Evolutionary conservation across 257 asterid species (phyloP).

Genomic region (Scutellaria galericulata): DNA sequence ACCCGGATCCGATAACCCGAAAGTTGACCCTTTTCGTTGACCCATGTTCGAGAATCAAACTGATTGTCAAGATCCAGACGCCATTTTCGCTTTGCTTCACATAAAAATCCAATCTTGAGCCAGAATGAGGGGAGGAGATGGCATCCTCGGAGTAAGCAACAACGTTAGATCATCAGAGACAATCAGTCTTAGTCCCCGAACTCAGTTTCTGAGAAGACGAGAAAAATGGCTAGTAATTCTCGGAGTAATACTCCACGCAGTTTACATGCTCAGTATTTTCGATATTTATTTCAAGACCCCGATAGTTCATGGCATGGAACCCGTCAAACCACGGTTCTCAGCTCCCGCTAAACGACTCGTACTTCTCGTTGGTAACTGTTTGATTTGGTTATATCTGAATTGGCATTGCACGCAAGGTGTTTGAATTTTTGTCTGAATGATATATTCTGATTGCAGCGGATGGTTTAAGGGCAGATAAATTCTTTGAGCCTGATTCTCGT

Average conservation of each 20-base stretch:
- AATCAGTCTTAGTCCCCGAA: constrained; percentile 41
- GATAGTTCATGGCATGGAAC: constrained; percentile 95
- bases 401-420: constrained; percentile 38
- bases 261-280: constrained; percentile 97
- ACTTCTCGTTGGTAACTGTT: constrained; percentile 69
- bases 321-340: constrained; percentile 70
- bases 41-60: constrained; percentile 17
- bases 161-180: constrained; percentile 46
- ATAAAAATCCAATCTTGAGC: constrained; percentile 37
- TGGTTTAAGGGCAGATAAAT: constrained; percentile 97
- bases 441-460: constrained; percentile 67
- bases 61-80: constrained; percentile 38
- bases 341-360: constrained; percentile 95
- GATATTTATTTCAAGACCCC: constrained; percentile 96
- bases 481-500: constrained; percentile 80
- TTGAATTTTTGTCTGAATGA: constrained; percentile 49
- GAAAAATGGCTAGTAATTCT: constrained; percentile 88
- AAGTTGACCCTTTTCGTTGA: constrained; percentile 1
- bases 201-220: constrained; percentile 59
- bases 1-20: constrained; percentile 30
- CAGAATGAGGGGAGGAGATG: constrained; percentile 61
- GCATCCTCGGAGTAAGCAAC: constrained; percentile 58
- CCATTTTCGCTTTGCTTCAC: constrained; percentile 27
- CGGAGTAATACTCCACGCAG: constrained; percentile 92
- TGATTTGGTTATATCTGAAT: background rate